Base-by-base conservation (phyloP, 495 filamentous ascomycete genomes). In the Xanthoparmelia taractica region DNA sequence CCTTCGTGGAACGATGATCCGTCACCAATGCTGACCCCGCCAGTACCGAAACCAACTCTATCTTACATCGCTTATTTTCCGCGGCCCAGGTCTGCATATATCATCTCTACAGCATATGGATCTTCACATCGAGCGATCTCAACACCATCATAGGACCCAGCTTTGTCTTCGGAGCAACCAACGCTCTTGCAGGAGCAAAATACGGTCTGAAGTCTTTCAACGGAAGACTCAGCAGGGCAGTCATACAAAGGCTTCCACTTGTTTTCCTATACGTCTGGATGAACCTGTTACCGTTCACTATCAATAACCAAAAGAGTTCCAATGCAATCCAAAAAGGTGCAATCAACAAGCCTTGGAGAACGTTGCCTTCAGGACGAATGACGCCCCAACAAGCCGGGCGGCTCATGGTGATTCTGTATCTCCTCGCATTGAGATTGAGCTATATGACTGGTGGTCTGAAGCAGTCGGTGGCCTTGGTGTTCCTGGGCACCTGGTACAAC, bases 291-390 rank as follows among this genome's bases (percentile, higher is more conserved):
- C 69, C 72, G 1, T 73, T 70, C 38, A 59, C 66, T 40, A 72
- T 79, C 36, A 54, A 67, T 13, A 79, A 78, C 58, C 76, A 79
- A 59, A 61, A 68, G 4, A 63, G 62, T 8, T 50, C 66, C 11
- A 58, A 20, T 0, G 68, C 74, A 8, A 58, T 77, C 13, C 20
- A 60, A 0, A 75, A 78, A 43, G 75, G 77, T 57, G 6, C 20
- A 1, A 45, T 75, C 8, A 77, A 77, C 62, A 76, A 75, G 52
- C 75, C 75, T 8, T 77, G 76, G 75, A 69, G 75, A 12, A 68
- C 73, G 0, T 27, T 77, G 31, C 72, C 73, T 4, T 52, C 72
- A 0, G 56, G 56, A 12, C 68, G 73, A 1, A 54, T 76, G 8
- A 62, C 65, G 10, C 37, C 56, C 0, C 12, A 57, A 1, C 60